Evolutionary conservation across 1,284 basidiomycete genomes (phyloP).

Genomic region (Ganoderma meredithae): DNA sequence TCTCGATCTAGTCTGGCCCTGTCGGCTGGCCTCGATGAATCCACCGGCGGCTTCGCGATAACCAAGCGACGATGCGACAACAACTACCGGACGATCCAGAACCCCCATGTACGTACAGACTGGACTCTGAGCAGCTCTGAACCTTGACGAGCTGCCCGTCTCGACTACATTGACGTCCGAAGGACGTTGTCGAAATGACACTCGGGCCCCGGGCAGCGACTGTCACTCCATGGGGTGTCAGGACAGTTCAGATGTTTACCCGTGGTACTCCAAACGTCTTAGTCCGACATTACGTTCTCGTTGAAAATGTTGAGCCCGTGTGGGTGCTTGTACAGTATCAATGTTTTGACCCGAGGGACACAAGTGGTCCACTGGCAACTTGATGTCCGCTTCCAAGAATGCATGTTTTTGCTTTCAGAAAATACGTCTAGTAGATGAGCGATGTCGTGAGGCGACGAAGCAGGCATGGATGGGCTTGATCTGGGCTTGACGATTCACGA

Average conservation of each 20-base stretch:
- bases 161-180: neutral
- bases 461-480: no score
- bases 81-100: neutral
- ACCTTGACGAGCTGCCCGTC: neutral
- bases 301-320: slow-evolving; percentile 1
- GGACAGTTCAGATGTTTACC: neutral
- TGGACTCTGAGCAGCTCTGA: neutral
- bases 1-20: neutral
- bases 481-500: no score
- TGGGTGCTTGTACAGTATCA: neutral
- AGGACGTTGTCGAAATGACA: neutral
- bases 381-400: neutral
- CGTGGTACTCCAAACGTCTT: neutral
- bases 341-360: neutral
- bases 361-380: no score
- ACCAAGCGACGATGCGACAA: neutral
- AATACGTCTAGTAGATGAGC: no score
- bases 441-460: no score
- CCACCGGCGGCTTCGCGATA: neutral
- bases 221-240: neutral
- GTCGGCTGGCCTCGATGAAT: neutral
- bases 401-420: neutral
- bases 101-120: neutral
- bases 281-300: slow-evolving; percentile 1
- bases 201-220: neutral